phyloP scores from a whole-genome alignment of 1,139 yeast genomes.

The Lizanozyma gosingica region DNA sequence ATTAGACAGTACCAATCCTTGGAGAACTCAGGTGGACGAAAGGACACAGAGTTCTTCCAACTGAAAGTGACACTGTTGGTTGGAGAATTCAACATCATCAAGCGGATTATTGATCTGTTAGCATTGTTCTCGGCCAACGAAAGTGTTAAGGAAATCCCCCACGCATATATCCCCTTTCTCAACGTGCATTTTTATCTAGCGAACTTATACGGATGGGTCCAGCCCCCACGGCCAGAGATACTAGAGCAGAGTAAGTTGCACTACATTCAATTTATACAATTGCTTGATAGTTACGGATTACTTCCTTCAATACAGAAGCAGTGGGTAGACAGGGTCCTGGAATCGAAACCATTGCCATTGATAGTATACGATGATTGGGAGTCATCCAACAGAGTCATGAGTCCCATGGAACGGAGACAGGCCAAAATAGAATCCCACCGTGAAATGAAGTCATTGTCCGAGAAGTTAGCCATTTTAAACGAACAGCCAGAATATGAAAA shows the following conservation, averaged over 20 bases:
- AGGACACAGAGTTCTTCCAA: slow-evolving; percentile 22
- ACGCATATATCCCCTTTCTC: slow-evolving; percentile 30
- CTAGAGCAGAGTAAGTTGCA: slow-evolving; percentile 8
- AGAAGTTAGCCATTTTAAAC: slow-evolving; percentile 26
- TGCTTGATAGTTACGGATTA: slow-evolving; percentile 11
- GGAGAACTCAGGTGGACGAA: slow-evolving; percentile 9
- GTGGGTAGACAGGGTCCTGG: slow-evolving; percentile 1
- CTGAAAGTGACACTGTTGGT: slow-evolving; percentile 12
- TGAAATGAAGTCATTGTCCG: slow-evolving; percentile 46
- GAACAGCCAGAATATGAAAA: slow-evolving; percentile 10
- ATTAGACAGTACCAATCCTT: background rate
- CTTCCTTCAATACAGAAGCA: slow-evolving; percentile 8
- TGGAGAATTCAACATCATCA: slow-evolving; percentile 20
- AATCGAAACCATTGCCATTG: slow-evolving; percentile 1
- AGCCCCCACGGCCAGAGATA: slow-evolving; percentile 3
- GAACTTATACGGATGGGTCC: slow-evolving; percentile 10
- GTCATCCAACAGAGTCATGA: slow-evolving; percentile 11
- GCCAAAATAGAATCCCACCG: slow-evolving; percentile 67
- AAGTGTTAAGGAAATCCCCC: slow-evolving; percentile 24
- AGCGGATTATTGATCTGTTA: slow-evolving; percentile 17
- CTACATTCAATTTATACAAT: slow-evolving; percentile 13
- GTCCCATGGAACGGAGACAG: slow-evolving; percentile 51
- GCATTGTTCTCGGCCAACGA: slow-evolving; percentile 35
- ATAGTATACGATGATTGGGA: background rate
- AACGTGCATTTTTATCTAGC: slow-evolving; percentile 27